These are phyloP conservation scores for Tricladium varicosporioides DNA, from an alignment of 2,329 filamentous ascomycete genomes.

Conservation along the genomic window DNA sequence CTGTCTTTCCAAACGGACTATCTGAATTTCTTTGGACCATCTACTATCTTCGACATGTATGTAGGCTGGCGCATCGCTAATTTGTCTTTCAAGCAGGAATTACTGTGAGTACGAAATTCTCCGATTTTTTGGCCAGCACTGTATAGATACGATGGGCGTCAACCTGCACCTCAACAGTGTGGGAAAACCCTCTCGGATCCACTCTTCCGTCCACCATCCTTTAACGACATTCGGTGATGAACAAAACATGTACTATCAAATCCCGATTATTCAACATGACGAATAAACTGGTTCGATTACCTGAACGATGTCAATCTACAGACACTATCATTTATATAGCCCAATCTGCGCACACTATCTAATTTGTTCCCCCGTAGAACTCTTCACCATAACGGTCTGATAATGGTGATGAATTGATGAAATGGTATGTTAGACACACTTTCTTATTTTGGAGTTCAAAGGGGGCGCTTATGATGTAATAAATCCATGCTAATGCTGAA, in stretches of 20 bases:
- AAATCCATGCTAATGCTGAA: constrained; percentile 82
- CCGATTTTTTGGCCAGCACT: not conserved
- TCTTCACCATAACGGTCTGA: no score
- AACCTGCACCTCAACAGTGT: no score
- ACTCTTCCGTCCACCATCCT: no score
- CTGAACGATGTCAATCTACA: constrained; percentile 25
- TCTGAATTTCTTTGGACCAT: constrained; percentile 38
- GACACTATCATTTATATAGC: no score
- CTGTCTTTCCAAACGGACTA: constrained; percentile 58
- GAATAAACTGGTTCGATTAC: constrained; percentile 39
- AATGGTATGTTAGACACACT: constrained; percentile 4
- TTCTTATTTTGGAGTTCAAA: not conserved
- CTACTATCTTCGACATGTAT: not conserved
- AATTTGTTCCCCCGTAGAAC: no score
- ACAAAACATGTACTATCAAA: constrained; percentile 45
- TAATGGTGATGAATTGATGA: not conserved
- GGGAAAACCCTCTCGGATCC: no score
- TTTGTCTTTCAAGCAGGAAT: not conserved
- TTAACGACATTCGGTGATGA: constrained; percentile 35
- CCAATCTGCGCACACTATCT: no score
- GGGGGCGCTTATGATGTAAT: constrained; percentile 59
- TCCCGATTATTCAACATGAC: constrained; percentile 37
- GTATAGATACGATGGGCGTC: no score
- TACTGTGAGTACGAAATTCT: constrained; percentile 3
- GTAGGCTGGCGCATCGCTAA: constrained; percentile 22